Evolutionary conservation across 345 rosid species (phyloP), one percentile per base, ranked within the genome.

Genomic region (Rubroshorea leprosula): DNA sequence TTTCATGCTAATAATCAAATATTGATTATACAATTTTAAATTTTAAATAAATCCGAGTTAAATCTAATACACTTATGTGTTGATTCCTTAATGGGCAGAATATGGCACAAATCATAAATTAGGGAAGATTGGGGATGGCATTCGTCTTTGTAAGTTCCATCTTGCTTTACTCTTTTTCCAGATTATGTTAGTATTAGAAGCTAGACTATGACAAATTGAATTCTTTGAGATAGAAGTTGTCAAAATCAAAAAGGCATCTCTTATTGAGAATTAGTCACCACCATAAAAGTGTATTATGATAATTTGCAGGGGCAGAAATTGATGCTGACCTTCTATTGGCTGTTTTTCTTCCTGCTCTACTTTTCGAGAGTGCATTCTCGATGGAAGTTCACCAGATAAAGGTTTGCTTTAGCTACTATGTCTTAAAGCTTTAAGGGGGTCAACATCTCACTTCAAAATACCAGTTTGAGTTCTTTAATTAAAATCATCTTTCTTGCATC

Each of bases 331-430:
- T 89, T 67, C 74, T 93, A 21, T 68, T 93, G 72, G 96, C 97
- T 39, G 95, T 93, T 44, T 89, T 93, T 68, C 96, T 93, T 71
- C 99, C 97, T 15, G 92, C 99, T 41, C 91, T 93, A 67, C 92
- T 93, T 61, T 93, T 89, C 24, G 96, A 93, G 79, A 89, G 97
- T 73, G 77, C 99, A 23, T 93, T 93, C 62, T 76, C 96, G 0
- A 89, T 89, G 99, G 95, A 93, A 74, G 68, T 83, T 57, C 99
- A 93, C 70, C 96, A 89, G 74, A 89, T 93, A 62, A 89, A 86
- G 97, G 98, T 93, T 71, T 59, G 24, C 22, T 53, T 67, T 64
- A 17, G 43, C 24, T 65, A 23, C 24, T 41, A 29, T 48, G 15
- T 4, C 55, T 49, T 50, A 49, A 44, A 44, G 11, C 3, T n/a